Conservation (phyloP, 495 filamentous ascomycete genomes). For the Penicillium salamii region DNA sequence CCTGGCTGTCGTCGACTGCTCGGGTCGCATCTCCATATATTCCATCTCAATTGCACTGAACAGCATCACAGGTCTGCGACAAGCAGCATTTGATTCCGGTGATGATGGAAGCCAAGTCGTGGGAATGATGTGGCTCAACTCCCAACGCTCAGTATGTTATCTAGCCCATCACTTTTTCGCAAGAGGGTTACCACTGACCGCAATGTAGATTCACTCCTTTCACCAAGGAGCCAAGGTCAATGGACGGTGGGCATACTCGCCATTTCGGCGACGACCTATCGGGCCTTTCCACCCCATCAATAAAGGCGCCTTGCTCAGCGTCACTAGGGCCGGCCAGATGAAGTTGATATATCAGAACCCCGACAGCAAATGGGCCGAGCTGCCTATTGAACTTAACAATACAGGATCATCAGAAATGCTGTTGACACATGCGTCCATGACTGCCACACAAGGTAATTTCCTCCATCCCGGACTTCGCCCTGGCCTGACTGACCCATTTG, state of each 20-base stretch:
- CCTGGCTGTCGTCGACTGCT: conserved; percentile 71
- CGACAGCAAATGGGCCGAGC: conserved; percentile 65
- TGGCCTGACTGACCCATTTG: background rate
- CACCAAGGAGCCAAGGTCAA: conserved; percentile 48
- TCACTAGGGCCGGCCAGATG: conserved; percentile 68
- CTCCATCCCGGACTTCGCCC: background rate
- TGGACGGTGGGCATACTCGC: conserved; percentile 51
- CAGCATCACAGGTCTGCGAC: conserved; percentile 53
- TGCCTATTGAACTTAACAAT: conserved; percentile 65
- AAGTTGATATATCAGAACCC: conserved; percentile 68
- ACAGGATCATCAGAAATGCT: conserved; percentile 64
- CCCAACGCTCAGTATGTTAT: conserved; percentile 50
- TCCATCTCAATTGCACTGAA: conserved; percentile 63
- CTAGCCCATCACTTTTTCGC: conserved; percentile 1
- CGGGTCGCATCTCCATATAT: conserved; percentile 70
- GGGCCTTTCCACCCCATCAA: conserved; percentile 66
- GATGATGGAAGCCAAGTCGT: conserved; percentile 76
- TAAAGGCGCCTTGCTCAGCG: conserved; percentile 66
- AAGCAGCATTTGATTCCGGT: conserved; percentile 55
- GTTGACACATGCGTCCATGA: conserved; percentile 77
- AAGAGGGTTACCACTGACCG: too few species aligned
- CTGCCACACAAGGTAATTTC: conserved; percentile 62
- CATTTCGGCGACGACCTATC: conserved; percentile 44
- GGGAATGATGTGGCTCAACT: conserved; percentile 77
- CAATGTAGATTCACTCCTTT: conserved; percentile 46